These are phyloP conservation scores for Stropharia rugosoannulata DNA, from an alignment of 768 basidiomycete genomes.

Conservation along the genomic window DNA sequence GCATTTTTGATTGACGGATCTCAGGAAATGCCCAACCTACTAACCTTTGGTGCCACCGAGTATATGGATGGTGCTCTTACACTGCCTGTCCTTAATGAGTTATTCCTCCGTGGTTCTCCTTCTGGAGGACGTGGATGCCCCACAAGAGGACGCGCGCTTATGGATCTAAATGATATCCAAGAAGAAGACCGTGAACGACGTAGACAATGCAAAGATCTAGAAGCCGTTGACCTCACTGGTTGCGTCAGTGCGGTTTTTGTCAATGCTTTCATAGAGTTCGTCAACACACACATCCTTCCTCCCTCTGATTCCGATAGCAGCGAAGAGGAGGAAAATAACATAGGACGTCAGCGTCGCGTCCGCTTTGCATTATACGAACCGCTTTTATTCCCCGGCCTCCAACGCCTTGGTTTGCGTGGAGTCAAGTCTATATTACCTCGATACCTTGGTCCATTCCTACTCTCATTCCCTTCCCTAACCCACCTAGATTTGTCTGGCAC, in stretches of 20 bases:
- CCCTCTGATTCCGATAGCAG: slow-evolving; percentile 38
- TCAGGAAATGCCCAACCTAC: slow-evolving; percentile 87
- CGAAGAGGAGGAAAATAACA: slow-evolving; percentile 41
- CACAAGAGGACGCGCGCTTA: slow-evolving; percentile 55
- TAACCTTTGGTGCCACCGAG: slow-evolving; percentile 92
- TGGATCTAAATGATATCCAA: slow-evolving; percentile 59
- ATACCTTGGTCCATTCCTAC: slow-evolving; percentile 69
- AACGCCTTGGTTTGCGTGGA: slow-evolving; percentile 78
- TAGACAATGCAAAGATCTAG: slow-evolving; percentile 71
- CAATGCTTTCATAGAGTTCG: slow-evolving; percentile 82
- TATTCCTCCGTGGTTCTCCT: slow-evolving; percentile 82
- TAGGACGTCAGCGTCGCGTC: slow-evolving; percentile 28
- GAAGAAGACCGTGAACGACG: slow-evolving; percentile 78
- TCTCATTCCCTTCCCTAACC: slow-evolving; percentile 83
- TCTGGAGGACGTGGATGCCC: slow-evolving; percentile 70
- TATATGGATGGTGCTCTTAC: slow-evolving; percentile 97
- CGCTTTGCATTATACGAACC: slow-evolving; percentile 46
- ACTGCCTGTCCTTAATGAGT: slow-evolving; percentile 80
- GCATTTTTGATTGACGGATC: slow-evolving; percentile 12
- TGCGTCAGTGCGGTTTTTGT: slow-evolving; percentile 92
- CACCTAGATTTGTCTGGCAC: slow-evolving; percentile 92
- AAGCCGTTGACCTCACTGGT: slow-evolving; percentile 92
- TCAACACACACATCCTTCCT: slow-evolving; percentile 58
- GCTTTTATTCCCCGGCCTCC: slow-evolving; percentile 64
- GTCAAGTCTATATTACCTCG: slow-evolving; percentile 74